Conservation (phyloP, 2,329 filamentous ascomycete species). For the Fusarium sp. region DNA sequence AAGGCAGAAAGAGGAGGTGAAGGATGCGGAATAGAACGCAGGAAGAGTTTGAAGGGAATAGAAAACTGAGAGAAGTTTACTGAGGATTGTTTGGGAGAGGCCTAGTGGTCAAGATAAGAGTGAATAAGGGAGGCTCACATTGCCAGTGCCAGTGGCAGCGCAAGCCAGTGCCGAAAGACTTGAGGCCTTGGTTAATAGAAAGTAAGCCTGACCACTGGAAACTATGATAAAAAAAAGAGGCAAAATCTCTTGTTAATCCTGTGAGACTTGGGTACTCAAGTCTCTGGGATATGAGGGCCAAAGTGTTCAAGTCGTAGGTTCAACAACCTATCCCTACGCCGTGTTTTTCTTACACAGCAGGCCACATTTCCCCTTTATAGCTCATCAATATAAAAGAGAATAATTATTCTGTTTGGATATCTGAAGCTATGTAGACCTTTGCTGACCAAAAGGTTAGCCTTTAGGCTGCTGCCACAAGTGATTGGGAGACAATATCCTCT, state of each 20-base stretch:
- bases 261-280: background rate
- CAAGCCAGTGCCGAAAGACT: background rate
- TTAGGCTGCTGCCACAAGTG: background rate
- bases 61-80: rapidly evolving
- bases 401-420: rapidly evolving
- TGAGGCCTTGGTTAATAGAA: rapidly evolving
- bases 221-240: no score
- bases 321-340: rapidly evolving
- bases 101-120: rapidly evolving
- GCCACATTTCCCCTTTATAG: rapidly evolving
- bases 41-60: background rate
- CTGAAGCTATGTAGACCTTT: no score
- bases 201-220: rapidly evolving
- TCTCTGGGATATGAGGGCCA: background rate
- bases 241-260: rapidly evolving
- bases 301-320: background rate
- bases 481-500: no score
- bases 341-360: rapidly evolving
- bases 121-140: background rate
- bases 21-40: rapidly evolving
- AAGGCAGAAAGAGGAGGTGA: background rate
- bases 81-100: background rate
- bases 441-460: rapidly evolving
- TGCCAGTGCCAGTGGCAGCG: background rate
- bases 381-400: no score